phyloP scores from a whole-genome alignment of 1,284 basidiomycete species.

The Earliella scabrosa region DNA sequence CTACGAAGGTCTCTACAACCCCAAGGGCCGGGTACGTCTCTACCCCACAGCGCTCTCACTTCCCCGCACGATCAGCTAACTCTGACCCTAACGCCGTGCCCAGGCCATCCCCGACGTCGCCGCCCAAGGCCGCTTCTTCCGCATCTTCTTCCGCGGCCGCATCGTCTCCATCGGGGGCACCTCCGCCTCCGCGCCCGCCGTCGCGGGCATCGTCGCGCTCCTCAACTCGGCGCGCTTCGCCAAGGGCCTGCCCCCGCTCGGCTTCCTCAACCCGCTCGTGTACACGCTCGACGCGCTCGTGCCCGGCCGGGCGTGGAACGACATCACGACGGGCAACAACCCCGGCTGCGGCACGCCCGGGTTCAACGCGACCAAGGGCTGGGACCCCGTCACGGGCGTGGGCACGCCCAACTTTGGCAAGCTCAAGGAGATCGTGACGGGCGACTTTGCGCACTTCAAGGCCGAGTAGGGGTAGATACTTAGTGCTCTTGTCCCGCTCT shows the following conservation, averaged over 20 bases:
- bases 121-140: slow-evolving; percentile 41
- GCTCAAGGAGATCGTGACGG: slow-evolving; percentile 27
- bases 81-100: neutral
- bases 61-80: neutral
- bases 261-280: slow-evolving; percentile 54
- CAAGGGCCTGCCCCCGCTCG: slow-evolving; percentile 45
- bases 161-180: slow-evolving; percentile 49
- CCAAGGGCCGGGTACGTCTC: slow-evolving; percentile 38
- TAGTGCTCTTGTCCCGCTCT: neutral
- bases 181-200: slow-evolving; percentile 55
- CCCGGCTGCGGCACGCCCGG: slow-evolving; percentile 35
- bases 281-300: slow-evolving; percentile 35
- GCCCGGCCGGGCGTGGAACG: slow-evolving; percentile 45
- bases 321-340: slow-evolving; percentile 43
- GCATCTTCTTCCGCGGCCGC: slow-evolving; percentile 33
- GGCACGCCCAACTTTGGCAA: slow-evolving; percentile 39
- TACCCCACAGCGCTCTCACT: neutral
- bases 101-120: slow-evolving; percentile 45
- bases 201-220: slow-evolving; percentile 54
- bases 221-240: slow-evolving; percentile 58
- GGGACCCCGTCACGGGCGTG: slow-evolving; percentile 44
- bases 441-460: slow-evolving; percentile 3
- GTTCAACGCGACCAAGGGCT: slow-evolving; percentile 38
- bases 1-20: slow-evolving; percentile 62
- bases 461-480: neutral